A percentile compares a stretch with the other conserved stretches of the same genome.
Conservation (phyloP, 306 rosid genomes). For the Glycine soja region DNA sequence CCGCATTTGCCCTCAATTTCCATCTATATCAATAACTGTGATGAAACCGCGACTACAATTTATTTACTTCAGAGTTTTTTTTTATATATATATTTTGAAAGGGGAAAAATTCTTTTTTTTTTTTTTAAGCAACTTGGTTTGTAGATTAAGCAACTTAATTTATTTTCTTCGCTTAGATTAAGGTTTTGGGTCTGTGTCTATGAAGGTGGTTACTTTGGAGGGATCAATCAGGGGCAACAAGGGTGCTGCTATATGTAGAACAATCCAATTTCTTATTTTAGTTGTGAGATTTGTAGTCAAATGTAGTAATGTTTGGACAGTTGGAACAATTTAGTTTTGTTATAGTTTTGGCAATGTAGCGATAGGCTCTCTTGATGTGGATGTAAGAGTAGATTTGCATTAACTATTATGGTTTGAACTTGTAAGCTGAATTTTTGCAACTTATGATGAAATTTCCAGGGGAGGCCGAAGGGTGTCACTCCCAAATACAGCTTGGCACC, state of each 20-base stretch:
- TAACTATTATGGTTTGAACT: conserved; percentile 40
- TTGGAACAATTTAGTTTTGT: conserved; percentile 16
- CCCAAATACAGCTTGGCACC: conserved; percentile 96
- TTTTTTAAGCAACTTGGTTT: neutral
- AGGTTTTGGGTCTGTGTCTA: neutral
- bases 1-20: neutral
- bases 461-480: conserved; percentile 97
- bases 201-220: neutral
- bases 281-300: conserved; percentile 15
- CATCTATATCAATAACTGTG: neutral
- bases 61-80: too few species aligned
- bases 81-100: too few species aligned
- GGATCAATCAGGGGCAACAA: neutral
- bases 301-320: neutral
- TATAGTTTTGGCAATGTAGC: neutral
- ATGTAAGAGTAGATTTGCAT: conserved; percentile 30
- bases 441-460: conserved; percentile 68
- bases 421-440: conserved; percentile 35
- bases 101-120: neutral
- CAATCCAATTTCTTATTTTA: conserved; percentile 16
- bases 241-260: conserved; percentile 28
- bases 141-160: neutral
- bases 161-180: neutral
- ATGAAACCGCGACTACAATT: neutral
- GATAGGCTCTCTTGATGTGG: neutral